Conservation (phyloP, 768 basidiomycete species). For the Porphyrellus cyaneotinctus region DNA sequence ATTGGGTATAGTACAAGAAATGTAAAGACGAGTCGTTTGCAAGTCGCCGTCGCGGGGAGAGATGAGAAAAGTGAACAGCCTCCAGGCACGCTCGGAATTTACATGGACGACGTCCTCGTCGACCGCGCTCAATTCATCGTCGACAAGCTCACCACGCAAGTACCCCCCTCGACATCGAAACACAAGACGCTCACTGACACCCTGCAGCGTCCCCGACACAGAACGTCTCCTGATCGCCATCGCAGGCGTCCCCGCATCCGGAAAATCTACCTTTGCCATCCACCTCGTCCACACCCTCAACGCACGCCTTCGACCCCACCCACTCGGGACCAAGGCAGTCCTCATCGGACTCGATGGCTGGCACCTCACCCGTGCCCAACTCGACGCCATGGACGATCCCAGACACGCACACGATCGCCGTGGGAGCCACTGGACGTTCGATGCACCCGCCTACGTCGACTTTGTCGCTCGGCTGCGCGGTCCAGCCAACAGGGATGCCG, state of each 20-base stretch:
- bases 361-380: constrained; percentile 78
- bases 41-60: neutral
- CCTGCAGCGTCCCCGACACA: constrained; percentile 12
- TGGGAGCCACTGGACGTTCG: constrained; percentile 91
- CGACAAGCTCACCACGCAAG: constrained; percentile 38
- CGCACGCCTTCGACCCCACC: constrained; percentile 27
- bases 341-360: constrained; percentile 88
- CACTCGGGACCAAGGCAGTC: constrained; percentile 38
- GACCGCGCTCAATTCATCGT: constrained; percentile 39
- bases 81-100: too few species aligned
- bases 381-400: constrained; percentile 75
- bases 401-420: constrained; percentile 72
- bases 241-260: constrained; percentile 78
- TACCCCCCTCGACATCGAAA: neutral
- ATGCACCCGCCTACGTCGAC: constrained; percentile 61
- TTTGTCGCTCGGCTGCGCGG: constrained; percentile 59
- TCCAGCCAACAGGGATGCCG: neutral
- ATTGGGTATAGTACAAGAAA: neutral
- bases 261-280: constrained; percentile 75
- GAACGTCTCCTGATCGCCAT: constrained; percentile 66
- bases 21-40: too few species aligned
- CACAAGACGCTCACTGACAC: neutral
- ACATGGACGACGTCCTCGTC: constrained; percentile 31
- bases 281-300: constrained; percentile 56
- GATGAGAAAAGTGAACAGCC: too few species aligned